A percentile compares a stretch with the other conserved stretches of the same genome.
phyloP scores from a whole-genome alignment of 2,329 filamentous ascomycete species.

The Trichoderma gracile region DNA sequence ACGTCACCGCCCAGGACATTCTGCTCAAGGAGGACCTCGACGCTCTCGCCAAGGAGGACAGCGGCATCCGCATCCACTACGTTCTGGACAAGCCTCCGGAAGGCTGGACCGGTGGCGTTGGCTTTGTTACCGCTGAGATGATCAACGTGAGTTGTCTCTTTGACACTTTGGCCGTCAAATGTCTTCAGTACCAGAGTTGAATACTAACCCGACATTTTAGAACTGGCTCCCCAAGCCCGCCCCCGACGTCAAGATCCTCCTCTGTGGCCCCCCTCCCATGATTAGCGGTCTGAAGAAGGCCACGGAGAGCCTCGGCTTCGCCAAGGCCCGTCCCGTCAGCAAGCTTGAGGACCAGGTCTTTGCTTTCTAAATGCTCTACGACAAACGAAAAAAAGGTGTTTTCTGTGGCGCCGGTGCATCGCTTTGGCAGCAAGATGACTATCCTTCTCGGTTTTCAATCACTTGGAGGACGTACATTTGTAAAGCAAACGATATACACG shows the following conservation, averaged over 20 bases:
- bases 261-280: conserved; percentile 97
- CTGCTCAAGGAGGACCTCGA: conserved; percentile 92
- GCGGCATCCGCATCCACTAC: conserved; percentile 84
- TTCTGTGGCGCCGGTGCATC: background rate
- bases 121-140: conserved; percentile 95
- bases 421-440: background rate
- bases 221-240: conserved; percentile 80
- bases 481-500: background rate
- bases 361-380: conserved; percentile 62
- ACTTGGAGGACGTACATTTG: background rate
- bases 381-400: background rate
- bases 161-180: background rate
- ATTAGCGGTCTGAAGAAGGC: conserved; percentile 96
- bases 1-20: conserved; percentile 91
- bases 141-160: conserved; percentile 65
- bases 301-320: conserved; percentile 82
- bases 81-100: conserved; percentile 94
- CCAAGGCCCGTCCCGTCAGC: conserved; percentile 91
- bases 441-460: too few relatives aligned
- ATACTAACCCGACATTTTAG: conserved; percentile 44
- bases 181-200: background rate
- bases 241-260: conserved; percentile 84
- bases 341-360: conserved; percentile 98
- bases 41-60: conserved; percentile 71
- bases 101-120: conserved; percentile 87